Base-by-base conservation (phyloP, 345 rosid genomes). In the Lumnitzera racemosa region DNA sequence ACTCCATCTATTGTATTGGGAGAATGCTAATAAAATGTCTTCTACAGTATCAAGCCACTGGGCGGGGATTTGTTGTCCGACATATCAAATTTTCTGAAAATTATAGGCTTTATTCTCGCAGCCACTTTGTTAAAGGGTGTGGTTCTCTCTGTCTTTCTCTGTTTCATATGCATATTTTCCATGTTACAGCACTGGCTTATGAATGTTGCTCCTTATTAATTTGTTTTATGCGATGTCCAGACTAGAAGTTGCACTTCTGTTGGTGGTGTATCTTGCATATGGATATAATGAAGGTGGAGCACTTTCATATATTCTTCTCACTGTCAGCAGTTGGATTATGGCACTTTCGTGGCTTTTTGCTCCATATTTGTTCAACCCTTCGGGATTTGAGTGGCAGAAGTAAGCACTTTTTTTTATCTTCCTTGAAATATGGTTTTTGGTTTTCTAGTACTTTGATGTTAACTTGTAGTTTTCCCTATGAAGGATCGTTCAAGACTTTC, bases 371-470 rank as follows among this genome's bases (percentile, higher is more conserved):
- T 92, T 92, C 84, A 92, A 92, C 73, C 98, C 98, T 20, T 83
- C 98, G 17, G 98, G 96, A 58, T 92, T 92, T 66, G 98, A 92
- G 79, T 89, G 98, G 98, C 98, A 92, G 66, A 92, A 89, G 98
- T 92, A 70, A 81, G 81, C 50, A 49, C 55, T 67, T 48, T 27
- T 56, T 51, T 56, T 72, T 51, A 63, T 55, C 48, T 48, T 13
- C 53, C 55, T 47, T 64, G 48, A 2, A 43, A 14, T 17, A 62
- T 14, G 47, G 55, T 24, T 53, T 47, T 17, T 58, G n/a, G 24
- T 47, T 55, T 48, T 2, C 4, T 13, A 55, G 62, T 61, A 56
- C 36, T 48, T 68, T 63, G 46, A 27, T 24, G 49, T 43, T 23
- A 24, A 68, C 20, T 67, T 59, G 25, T 68, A 36, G 53, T 70